Evolutionary conservation across 768 basidiomycete species (phyloP), one percentile per base, ranked within the genome.

Genomic region (Trametes coccinea): DNA sequence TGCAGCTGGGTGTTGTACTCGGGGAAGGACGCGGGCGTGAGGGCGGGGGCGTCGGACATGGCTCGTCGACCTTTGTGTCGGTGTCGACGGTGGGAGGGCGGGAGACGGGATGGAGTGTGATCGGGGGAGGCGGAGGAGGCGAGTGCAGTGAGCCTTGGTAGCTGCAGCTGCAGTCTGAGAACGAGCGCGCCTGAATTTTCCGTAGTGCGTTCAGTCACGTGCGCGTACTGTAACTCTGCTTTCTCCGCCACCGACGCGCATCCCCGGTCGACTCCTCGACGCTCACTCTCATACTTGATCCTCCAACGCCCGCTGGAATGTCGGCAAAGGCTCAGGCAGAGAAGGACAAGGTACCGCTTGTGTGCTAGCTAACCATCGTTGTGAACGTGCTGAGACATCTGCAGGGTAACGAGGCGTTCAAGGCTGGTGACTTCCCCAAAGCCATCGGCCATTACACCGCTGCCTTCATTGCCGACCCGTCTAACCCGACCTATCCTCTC

Each of bases 331-430:
- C 58, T 0, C 61, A 60, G 33, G 59, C 30, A 5, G 66, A 57
- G 40, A 67, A 67, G 56, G 66, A 67, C 48, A 67, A 67, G 49
- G 66, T 61, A 29, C 16, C 13, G 14, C 27, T 52, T 6, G 17
- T 43, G 22, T 22, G 22, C 22, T 22, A 22, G 22, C 22, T 22
- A 22, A 22, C 22, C 22, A 22, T 22, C 22, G 22, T 22, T 22
- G 22, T 22, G 22, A 22, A 22, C 22, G 22, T 22, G 22, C 22
- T 22, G 22, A 22, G 22, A 1, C 22, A 1, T 22, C 22, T 22
- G 16, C 54, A 96, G 95, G 95, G 95, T 58, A 96, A 98, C 66
- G 76, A 80, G 4, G 86, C 93, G 0, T 97, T 95, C 82, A 93
- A 93, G 72, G 76, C 81, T 2, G 90, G 84, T 2, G 84, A 95